Percentiles rank a stretch among this genome's conserved stretches.
Conservation (phyloP, 2,329 filamentous ascomycete species). For the Tolypocladium guangdongense region DNA sequence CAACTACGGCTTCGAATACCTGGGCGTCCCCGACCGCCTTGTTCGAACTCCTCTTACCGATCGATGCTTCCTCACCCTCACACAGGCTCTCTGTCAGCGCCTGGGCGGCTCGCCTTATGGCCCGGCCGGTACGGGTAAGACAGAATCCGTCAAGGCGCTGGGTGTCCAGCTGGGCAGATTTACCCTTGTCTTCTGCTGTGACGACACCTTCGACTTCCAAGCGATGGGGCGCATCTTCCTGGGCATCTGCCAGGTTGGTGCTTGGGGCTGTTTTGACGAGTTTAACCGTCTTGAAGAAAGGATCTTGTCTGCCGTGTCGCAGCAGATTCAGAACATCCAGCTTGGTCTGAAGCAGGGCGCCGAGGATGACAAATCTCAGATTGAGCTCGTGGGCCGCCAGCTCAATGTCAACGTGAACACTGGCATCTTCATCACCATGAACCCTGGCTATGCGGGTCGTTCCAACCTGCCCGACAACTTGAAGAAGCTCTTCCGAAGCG, state of each 20-base stretch:
- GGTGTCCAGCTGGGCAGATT: slow-evolving; percentile 95
- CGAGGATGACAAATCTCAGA: slow-evolving; percentile 75
- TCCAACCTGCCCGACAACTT: slow-evolving; percentile 97
- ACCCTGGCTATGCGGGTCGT: slow-evolving; percentile 94
- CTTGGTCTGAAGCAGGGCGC: slow-evolving; percentile 79
- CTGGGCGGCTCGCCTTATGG: slow-evolving; percentile 96
- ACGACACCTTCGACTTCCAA: slow-evolving; percentile 99
- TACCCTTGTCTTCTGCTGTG: slow-evolving; percentile 97
- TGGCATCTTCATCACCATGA: slow-evolving; percentile 99
- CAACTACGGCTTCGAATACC: slow-evolving; percentile 95
- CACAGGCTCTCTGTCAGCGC: slow-evolving; percentile 87
- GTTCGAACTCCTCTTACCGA: slow-evolving; percentile 96
- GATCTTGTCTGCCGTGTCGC: slow-evolving; percentile 93
- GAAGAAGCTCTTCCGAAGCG: slow-evolving; percentile 98
- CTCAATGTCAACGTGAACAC: slow-evolving; percentile 85
- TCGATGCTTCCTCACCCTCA: slow-evolving; percentile 94
- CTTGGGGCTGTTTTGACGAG: slow-evolving; percentile 99
- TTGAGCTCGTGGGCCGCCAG: slow-evolving; percentile 87
- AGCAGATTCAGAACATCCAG: slow-evolving; percentile 99
- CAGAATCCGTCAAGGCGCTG: slow-evolving; percentile 95
- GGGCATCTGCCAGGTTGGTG: slow-evolving; percentile 96
- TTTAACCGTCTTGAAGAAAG: slow-evolving; percentile 98
- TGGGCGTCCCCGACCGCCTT: slow-evolving; percentile 90
- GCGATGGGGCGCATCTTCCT: slow-evolving; percentile 99
- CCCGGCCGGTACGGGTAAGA: slow-evolving; percentile 96